A percentile compares a stretch with the other conserved stretches of the same genome.
Conservation (phyloP, 2,329 filamentous ascomycete species). For the Scedosporium dehoogii region DNA sequence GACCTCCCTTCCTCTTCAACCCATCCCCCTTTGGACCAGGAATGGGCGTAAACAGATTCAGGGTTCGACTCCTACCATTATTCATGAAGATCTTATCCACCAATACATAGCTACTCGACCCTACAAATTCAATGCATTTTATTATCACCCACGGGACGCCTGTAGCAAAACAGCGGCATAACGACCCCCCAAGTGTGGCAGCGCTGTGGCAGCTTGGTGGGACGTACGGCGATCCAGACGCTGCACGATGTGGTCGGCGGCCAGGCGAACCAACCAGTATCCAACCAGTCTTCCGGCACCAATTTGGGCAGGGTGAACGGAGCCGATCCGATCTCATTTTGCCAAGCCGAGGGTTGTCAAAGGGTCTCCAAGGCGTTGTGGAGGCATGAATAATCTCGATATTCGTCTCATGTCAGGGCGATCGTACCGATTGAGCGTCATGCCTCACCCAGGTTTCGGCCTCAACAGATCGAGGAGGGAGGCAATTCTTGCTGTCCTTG, state of each 20-base stretch:
- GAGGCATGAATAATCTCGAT: not conserved
- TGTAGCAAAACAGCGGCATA: not conserved
- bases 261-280: not conserved
- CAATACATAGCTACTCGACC: not conserved
- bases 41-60: no score
- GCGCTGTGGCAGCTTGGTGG: not conserved
- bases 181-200: not conserved
- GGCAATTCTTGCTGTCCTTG: not conserved
- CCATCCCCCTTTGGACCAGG: no score
- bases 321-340: not conserved
- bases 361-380: not conserved
- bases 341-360: not conserved
- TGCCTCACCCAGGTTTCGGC: conserved; percentile 1
- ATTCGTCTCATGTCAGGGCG: not conserved
- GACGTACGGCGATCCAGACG: not conserved
- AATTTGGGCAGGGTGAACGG: not conserved
- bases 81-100: not conserved
- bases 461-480: not conserved
- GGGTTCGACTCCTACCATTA: no score
- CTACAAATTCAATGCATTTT: not conserved
- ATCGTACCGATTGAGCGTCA: not conserved
- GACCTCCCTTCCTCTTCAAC: no score
- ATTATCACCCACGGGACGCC: not conserved
- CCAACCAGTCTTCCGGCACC: not conserved
- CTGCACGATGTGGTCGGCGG: not conserved